A percentile compares a stretch with the other conserved stretches of the same genome.
phyloP scores from a whole-genome alignment of 345 rosid species.

The Lepidium didymum region DNA sequence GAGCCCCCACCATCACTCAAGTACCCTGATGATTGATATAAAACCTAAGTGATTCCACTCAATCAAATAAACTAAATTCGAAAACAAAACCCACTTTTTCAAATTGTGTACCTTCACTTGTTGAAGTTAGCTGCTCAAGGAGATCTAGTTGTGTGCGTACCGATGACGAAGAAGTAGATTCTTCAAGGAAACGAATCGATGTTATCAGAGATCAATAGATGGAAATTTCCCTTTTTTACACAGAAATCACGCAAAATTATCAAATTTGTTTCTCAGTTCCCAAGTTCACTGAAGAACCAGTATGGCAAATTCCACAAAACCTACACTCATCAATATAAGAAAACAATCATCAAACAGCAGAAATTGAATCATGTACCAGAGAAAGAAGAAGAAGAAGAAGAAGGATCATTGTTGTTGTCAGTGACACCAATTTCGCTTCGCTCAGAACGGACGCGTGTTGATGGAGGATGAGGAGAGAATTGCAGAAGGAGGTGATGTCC shows the following conservation, averaged over 20 bases:
- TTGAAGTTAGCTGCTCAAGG: slow-evolving; percentile 59
- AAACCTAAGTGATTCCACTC: neutral
- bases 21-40: slow-evolving; percentile 36
- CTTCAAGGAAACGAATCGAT: slow-evolving; percentile 25
- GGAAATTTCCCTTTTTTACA: neutral
- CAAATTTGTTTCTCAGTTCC: neutral
- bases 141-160: slow-evolving; percentile 68
- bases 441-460: slow-evolving; percentile 39
- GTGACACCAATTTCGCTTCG: slow-evolving; percentile 34
- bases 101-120: slow-evolving; percentile 41
- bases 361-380: slow-evolving; percentile 30
- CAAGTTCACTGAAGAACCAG: neutral
- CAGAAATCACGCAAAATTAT: neutral
- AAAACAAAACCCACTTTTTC: neutral
- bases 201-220: neutral
- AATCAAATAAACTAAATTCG: neutral
- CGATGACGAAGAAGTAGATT: slow-evolving; percentile 51
- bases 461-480: slow-evolving; percentile 6
- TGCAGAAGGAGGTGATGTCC: neutral
- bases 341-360: neutral
- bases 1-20: slow-evolving; percentile 45
- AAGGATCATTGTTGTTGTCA: slow-evolving; percentile 33
- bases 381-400: slow-evolving; percentile 22
- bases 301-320: neutral
- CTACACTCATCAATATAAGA: neutral